Percentiles rank a stretch among this genome's conserved stretches.
Evolutionary conservation across 805 yeast species (phyloP).

Genomic region (Candida ulmi): DNA sequence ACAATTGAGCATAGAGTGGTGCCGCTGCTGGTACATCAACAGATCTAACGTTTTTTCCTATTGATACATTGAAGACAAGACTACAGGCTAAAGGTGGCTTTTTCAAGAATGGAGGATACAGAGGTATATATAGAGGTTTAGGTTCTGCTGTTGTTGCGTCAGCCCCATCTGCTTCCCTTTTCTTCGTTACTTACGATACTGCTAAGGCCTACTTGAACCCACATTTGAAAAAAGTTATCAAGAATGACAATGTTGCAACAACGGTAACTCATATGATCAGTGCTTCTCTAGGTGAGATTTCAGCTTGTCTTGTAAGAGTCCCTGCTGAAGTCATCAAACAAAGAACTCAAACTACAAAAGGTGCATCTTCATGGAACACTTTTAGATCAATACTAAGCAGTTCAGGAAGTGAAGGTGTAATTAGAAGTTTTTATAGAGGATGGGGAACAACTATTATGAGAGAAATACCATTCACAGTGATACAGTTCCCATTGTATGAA

Average conservation of each 20-base stretch:
- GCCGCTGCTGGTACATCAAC: constrained; percentile 97
- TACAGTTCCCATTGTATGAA: constrained; percentile 94
- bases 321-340: constrained; percentile 97
- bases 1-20: constrained; percentile 48
- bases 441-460: constrained; percentile 90
- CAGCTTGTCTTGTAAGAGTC: constrained; percentile 91
- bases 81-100: constrained; percentile 95
- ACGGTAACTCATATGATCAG: constrained; percentile 73
- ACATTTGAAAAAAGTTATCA: constrained; percentile 21
- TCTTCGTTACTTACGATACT: constrained; percentile 80
- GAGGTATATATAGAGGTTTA: constrained; percentile 84
- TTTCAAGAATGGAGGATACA: constrained; percentile 87
- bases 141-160: constrained; percentile 93
- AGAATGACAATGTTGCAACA: constrained; percentile 22
- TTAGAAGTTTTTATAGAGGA: constrained; percentile 84
- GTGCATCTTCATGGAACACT: constrained; percentile 66
- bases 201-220: constrained; percentile 47
- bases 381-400: constrained; percentile 57
- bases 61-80: constrained; percentile 91
- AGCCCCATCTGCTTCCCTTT: constrained; percentile 82
- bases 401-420: constrained; percentile 69
- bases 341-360: constrained; percentile 73
- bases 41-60: constrained; percentile 91
- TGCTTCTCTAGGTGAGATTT: constrained; percentile 86
- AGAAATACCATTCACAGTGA: constrained; percentile 94